These are phyloP conservation scores for Peronosclerospora sorghi DNA, from an alignment of 352 stramenopile genomes.

Conservation along the genomic window DNA sequence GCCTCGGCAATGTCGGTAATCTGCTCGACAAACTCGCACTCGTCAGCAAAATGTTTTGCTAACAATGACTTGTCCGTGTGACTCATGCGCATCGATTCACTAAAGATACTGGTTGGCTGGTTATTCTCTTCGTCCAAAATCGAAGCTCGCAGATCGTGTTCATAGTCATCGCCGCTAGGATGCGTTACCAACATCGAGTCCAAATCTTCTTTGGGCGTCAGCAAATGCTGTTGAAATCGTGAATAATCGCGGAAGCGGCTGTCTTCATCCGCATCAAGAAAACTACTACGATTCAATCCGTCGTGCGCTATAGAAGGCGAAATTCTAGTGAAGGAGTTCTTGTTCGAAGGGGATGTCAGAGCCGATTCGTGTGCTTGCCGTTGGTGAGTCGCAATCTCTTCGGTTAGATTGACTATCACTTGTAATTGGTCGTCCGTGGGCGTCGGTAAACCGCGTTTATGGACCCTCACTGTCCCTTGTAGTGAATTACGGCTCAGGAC, in stretches of 20 bases:
- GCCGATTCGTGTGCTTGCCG: slow-evolving; percentile 30
- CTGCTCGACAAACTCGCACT: slow-evolving; percentile 84
- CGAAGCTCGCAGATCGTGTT: slow-evolving; percentile 27
- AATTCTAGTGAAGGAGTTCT: slow-evolving; percentile 24
- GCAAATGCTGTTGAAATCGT: slow-evolving; percentile 76
- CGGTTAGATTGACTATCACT: slow-evolving; percentile 66
- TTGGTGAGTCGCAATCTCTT: slow-evolving; percentile 66
- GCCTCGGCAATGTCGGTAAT: slow-evolving; percentile 81
- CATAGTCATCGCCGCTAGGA: slow-evolving; percentile 25
- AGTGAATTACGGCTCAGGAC: slow-evolving; percentile 45
- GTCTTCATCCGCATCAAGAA: slow-evolving; percentile 37
- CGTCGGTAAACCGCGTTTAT: slow-evolving; percentile 61
- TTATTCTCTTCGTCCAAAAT: slow-evolving; percentile 63
- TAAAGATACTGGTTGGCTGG: slow-evolving; percentile 69
- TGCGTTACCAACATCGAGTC: slow-evolving; percentile 33
- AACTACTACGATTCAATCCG: slow-evolving; percentile 7
- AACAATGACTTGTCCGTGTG: slow-evolving; percentile 71
- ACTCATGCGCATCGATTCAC: slow-evolving; percentile 58
- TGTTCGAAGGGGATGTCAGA: slow-evolving; percentile 8
- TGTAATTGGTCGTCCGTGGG: slow-evolving; percentile 78
- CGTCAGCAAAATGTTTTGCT: slow-evolving; percentile 75
- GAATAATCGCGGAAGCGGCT: slow-evolving; percentile 79
- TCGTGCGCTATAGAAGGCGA: slow-evolving; percentile 25
- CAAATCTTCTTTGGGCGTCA: slow-evolving; percentile 62
- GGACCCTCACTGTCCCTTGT: slow-evolving; percentile 17